A percentile compares a stretch with the other conserved stretches of the same genome.
Conservation (phyloP, 1,284 basidiomycete species). For the Coniophora puteana region DNA sequence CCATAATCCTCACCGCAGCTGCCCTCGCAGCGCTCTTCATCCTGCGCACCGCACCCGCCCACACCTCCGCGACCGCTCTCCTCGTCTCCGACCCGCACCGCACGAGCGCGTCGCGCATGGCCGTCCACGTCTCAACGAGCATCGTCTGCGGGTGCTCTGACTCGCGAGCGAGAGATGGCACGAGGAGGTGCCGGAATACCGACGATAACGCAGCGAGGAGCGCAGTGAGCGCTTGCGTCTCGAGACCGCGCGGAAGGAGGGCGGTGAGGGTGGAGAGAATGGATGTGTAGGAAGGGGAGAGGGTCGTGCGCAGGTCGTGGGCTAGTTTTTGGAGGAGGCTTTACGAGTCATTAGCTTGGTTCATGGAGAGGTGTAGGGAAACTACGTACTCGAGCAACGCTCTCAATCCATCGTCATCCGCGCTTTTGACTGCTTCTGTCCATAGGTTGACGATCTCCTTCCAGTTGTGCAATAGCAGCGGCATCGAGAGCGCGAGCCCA, state of each 20-base stretch:
- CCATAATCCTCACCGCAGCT: constrained; percentile 48
- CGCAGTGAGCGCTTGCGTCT: constrained; percentile 55
- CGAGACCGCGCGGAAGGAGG: constrained; percentile 56
- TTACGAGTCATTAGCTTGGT: constrained; percentile 13
- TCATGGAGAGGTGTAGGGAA: constrained; percentile 3
- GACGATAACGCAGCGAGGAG: constrained; percentile 63
- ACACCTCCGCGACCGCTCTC: constrained; percentile 72
- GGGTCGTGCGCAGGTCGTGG: constrained; percentile 70
- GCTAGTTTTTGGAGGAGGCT: constrained; percentile 74
- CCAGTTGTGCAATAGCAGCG: constrained; percentile 81
- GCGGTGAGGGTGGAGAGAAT: constrained; percentile 51
- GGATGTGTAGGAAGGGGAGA: constrained; percentile 54
- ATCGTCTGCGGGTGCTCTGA: constrained; percentile 48
- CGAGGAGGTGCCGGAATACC: constrained; percentile 67
- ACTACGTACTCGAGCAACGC: constrained; percentile 69
- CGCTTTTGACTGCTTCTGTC: constrained; percentile 47
- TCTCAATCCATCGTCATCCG: constrained; percentile 67
- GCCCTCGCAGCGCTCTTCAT: constrained; percentile 53
- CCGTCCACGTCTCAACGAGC: constrained; percentile 49
- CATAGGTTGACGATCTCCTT: constrained; percentile 61
- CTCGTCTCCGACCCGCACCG: constrained; percentile 66
- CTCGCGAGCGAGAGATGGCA: constrained; percentile 49
- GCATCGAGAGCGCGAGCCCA: constrained; percentile 71
- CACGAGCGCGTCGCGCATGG: constrained; percentile 45
- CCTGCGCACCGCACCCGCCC: constrained; percentile 66